Evolutionary conservation across 306 rosid genomes (phyloP), one percentile per base, ranked within the genome.

Genomic region (Malus orientalis): DNA sequence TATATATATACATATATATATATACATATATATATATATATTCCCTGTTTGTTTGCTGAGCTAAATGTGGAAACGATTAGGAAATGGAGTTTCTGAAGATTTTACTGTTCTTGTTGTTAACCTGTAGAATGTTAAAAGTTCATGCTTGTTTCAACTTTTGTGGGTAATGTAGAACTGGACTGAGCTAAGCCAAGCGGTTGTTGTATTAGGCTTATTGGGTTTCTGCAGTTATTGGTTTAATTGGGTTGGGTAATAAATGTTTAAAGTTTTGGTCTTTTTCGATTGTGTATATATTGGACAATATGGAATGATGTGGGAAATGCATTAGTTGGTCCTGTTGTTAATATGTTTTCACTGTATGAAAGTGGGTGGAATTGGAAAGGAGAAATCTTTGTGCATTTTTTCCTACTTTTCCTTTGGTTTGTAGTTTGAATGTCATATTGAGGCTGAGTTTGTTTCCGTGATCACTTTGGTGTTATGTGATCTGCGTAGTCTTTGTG

Each of bases 91-190:
- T 15, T 62, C 59, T 71, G 66, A 33, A 42, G 10, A 3, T 61
- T 30, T 68, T 29, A 40, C 45, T 14, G 49, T 72, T 57, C 32
- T 73, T 74, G 38, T 57, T 36, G 69, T 42, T 60, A 8, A 23
- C 19, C 11, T 45, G 4, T 62, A 20, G 78, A 74, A 74, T 74
- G 25, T 29, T 12, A 49, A 42, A 60, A 74, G 29, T 64, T 42
- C 44, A 25, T 2, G 10, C 57, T 23, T 29, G n/a, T 74, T 74
- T 44, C 11, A 19, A 45, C 47, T 57, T 38, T 69, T 4, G 5
- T 58, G 13, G 76, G 47, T 33, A 59, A 58, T 72, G 75, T 67
- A 67, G 81, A 84, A 44, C 68, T 44, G 23, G 76, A 54, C 70
- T 67, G 59, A 63, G 47, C 59, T 45, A 49, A 36, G 19, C 79